phyloP scores from a whole-genome alignment of 2,329 filamentous ascomycete species.

The Chaetomiaceae sp. region DNA sequence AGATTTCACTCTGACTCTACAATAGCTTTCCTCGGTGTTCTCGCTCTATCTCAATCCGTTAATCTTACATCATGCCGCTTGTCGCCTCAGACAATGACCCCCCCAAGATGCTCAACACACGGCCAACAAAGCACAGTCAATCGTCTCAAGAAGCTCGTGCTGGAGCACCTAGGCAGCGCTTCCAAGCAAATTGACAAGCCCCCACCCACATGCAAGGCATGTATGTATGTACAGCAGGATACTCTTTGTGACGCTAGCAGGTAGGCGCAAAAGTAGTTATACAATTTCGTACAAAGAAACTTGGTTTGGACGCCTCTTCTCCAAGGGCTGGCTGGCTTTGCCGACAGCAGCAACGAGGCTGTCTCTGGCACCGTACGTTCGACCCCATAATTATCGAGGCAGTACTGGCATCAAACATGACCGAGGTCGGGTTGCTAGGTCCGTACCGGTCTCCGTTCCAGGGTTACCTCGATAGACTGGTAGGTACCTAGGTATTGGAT shows the following conservation, averaged over 20 bases:
- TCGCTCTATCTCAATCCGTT: too few species aligned
- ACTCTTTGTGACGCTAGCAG: slow-evolving; percentile 14
- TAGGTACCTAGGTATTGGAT: too few species aligned
- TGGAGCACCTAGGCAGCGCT: slow-evolving; percentile 8
- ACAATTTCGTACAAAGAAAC: slow-evolving; percentile 14
- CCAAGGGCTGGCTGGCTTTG: slow-evolving; percentile 11
- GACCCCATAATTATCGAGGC: slow-evolving; percentile 13
- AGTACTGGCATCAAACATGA: slow-evolving; percentile 6
- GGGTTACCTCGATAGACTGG: slow-evolving; percentile 6
- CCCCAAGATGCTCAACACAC: slow-evolving; percentile 16
- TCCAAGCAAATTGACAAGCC: slow-evolving; percentile 16
- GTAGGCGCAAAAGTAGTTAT: slow-evolving; percentile 13
- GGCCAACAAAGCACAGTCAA: slow-evolving; percentile 15
- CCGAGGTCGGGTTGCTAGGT: slow-evolving; percentile 3
- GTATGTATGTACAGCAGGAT: slow-evolving; percentile 16
- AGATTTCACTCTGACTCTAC: too few species aligned
- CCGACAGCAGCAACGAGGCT: slow-evolving; percentile 1
- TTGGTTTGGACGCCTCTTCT: slow-evolving; percentile 14
- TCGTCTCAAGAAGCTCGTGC: slow-evolving; percentile 10
- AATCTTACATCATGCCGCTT: slow-evolving; percentile 11
- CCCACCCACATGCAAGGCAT: slow-evolving; percentile 16
- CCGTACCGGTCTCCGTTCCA: slow-evolving; percentile 9
- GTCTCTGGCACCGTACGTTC: slow-evolving; percentile 4
- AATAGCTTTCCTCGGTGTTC: too few species aligned
- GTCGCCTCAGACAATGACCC: slow-evolving; percentile 14